Evolutionary conservation across 139 green algal species (phyloP).

Genomic region (Closterium sp.): DNA sequence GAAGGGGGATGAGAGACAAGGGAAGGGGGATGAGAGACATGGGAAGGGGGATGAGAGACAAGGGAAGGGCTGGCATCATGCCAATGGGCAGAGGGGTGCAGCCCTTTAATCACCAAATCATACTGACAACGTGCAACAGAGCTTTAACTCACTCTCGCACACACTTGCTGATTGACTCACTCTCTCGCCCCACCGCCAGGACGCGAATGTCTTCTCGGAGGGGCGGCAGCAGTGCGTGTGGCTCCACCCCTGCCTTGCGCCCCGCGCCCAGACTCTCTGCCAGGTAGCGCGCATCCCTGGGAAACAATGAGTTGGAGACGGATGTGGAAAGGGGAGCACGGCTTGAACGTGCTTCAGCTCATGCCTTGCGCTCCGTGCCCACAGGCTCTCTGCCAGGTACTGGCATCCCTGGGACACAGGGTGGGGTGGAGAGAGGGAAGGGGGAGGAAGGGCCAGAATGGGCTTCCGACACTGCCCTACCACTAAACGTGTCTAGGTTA

Average conservation of each 20-base stretch:
- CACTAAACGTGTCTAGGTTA: not conserved
- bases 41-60: no score
- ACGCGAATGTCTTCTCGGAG: conserved; percentile 65
- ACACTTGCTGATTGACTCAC: not conserved
- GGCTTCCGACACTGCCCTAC: not conserved
- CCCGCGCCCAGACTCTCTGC: not conserved
- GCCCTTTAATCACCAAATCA: no score
- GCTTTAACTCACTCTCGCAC: not conserved
- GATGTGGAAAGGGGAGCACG: no score
- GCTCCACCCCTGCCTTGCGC: not conserved
- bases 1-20: no score
- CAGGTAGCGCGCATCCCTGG: not conserved
- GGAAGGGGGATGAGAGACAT: no score
- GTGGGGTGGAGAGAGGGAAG: not conserved
- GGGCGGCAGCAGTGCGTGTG: conserved; percentile 60
- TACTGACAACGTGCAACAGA: not conserved
- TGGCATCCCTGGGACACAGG: no score
- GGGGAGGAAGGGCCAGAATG: not conserved
- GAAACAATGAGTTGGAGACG: no score
- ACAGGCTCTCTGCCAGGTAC: not conserved
- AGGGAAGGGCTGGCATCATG: no score
- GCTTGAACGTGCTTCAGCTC: no score
- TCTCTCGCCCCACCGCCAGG: conserved; percentile 33
- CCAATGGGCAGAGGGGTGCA: no score
- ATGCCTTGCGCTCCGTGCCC: not conserved